Evolutionary conservation across 495 filamentous ascomycete species (phyloP), one percentile per base, ranked within the genome.

Genomic region (Collariella sp.): DNA sequence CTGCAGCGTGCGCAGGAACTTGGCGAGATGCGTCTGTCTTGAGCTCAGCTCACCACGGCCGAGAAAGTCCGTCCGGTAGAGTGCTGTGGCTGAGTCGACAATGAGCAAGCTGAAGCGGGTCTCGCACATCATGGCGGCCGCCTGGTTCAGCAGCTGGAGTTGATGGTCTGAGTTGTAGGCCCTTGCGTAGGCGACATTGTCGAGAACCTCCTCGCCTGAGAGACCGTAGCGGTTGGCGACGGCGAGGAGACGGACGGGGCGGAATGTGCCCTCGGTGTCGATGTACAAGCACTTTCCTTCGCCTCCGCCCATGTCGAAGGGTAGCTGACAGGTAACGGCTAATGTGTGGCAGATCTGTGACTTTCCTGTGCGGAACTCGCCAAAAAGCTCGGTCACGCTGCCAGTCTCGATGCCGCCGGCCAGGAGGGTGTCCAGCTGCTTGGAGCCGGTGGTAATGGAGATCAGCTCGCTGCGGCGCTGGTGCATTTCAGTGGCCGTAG

Each of bases 211-310:
- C 69, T 98, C 94, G 13, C 93, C 94, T 6, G 88, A 91, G 18
- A 98, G 79, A 0, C 93, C 93, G 62, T 90, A 98, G 23, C 93
- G 81, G 60, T 95, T 91, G 22, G 93, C 94, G 11, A 98, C 93
- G 13, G 89, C 81, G 4, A 98, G 80, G 2, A 93, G 73, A 20
- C 93, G 86, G 22, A 98, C 89, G 0, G 93, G 93, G 48, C 91
- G 82, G 64, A 98, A 98, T 7, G 93, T 98, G 49, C 94, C 93
- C 69, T 98, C 93, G 0, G 93, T 97, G 62, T 98, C 93, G 61
- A 98, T 97, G 66, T 97, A 98, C n/a, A 97, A 76, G 66, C 94
- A 97, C 66, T 98, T 98, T 13, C 93, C 93, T 70, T 98, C 93
- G 7, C 94, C 93, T 38, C 93, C 93, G 49, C 93, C 93, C 94